A percentile compares a stretch with the other conserved stretches of the same genome.
These are phyloP conservation scores for Metarhizium robertsii DNA, from an alignment of 2,329 filamentous ascomycete genomes.

Conservation along the genomic window DNA sequence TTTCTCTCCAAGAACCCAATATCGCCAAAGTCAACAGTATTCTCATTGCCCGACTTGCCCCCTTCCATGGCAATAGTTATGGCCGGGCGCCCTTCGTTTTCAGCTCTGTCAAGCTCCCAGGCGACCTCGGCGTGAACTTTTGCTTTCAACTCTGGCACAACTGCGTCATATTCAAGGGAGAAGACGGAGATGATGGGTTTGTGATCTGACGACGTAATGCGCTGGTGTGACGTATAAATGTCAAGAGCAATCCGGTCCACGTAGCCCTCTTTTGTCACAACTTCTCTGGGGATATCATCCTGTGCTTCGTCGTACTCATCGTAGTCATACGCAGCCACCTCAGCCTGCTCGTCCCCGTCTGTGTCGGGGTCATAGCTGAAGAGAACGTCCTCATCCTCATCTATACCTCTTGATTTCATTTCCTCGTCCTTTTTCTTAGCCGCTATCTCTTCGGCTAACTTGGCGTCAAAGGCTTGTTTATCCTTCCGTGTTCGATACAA, in stretches of 20 bases:
- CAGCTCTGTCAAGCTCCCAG: slow-evolving; percentile 76
- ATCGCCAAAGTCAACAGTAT: slow-evolving; percentile 67
- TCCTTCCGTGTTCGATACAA: slow-evolving; percentile 72
- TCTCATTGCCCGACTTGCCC: slow-evolving; percentile 32
- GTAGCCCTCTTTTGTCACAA: slow-evolving; percentile 49
- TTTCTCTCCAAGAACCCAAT: slow-evolving; percentile 60
- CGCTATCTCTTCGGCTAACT: slow-evolving; percentile 53
- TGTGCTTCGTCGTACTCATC: slow-evolving; percentile 46
- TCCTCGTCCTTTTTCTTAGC: slow-evolving; percentile 69
- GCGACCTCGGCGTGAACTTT: slow-evolving; percentile 80
- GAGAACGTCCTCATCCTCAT: slow-evolving; percentile 72
- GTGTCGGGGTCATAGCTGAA: slow-evolving; percentile 86
- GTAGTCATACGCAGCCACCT: slow-evolving; percentile 40
- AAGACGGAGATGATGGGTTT: slow-evolving; percentile 85
- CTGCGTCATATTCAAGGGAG: slow-evolving; percentile 73
- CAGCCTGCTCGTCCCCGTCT: slow-evolving; percentile 43
- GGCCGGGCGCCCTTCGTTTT: slow-evolving; percentile 80
- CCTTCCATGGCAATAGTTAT: slow-evolving; percentile 75
- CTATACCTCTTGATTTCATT: slow-evolving; percentile 72
- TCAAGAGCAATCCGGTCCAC: slow-evolving; percentile 46
- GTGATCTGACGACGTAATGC: slow-evolving; percentile 87
- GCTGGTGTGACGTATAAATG: slow-evolving; percentile 79
- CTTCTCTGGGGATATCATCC: slow-evolving; percentile 28
- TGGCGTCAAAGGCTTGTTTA: slow-evolving; percentile 55
- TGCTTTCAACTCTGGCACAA: slow-evolving; percentile 76